phyloP scores from a whole-genome alignment of 2,329 filamentous ascomycete genomes.

The Aspergillus sp. region DNA sequence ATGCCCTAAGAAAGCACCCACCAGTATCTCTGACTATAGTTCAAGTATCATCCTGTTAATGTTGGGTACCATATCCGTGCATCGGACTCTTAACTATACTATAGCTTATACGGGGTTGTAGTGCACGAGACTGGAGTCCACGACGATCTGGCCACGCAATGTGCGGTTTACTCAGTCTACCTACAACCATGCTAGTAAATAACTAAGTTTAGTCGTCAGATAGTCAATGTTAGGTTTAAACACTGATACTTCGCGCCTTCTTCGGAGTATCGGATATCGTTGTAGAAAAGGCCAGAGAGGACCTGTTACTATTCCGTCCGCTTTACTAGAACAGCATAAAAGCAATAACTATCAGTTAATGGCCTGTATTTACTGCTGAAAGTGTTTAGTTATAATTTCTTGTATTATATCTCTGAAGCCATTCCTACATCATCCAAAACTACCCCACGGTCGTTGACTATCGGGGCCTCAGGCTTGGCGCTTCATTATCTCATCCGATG shows the following conservation, averaged over 20 bases:
- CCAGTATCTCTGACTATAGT: background rate
- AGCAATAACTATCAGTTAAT: no score
- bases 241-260: background rate
- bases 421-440: no score
- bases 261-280: no score
- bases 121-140: background rate
- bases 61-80: background rate
- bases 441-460: background rate
- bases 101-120: background rate
- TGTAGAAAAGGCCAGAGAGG: no score
- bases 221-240: background rate
- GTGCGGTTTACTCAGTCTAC: background rate
- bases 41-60: no score
- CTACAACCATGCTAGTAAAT: background rate
- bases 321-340: no score
- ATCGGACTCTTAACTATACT: background rate
- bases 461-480: slow-evolving; percentile 2
- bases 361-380: no score
- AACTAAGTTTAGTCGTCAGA: background rate
- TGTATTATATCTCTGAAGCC: no score
- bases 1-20: background rate
- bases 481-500: slow-evolving; percentile 6
- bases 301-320: no score
- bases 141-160: background rate
- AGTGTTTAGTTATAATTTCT: no score